phyloP scores from a whole-genome alignment of 257 asterid species.

The Solanum pennellii region DNA sequence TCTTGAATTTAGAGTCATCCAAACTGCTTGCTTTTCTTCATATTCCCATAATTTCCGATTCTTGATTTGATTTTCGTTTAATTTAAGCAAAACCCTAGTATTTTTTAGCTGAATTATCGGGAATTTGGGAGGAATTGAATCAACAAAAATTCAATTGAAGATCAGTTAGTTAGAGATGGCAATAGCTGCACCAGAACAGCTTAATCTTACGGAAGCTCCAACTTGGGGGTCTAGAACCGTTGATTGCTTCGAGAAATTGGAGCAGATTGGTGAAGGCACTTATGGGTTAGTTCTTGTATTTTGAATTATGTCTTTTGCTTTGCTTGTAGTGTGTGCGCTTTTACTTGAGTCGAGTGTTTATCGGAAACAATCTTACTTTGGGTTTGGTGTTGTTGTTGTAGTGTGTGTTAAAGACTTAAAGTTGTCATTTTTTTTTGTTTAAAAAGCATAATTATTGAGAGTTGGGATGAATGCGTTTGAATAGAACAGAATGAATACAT shows the following conservation, averaged over 20 bases:
- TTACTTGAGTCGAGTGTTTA: not conserved
- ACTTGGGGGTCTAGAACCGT: slow-evolving; percentile 94
- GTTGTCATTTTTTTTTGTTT: not conserved
- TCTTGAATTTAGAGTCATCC: not conserved
- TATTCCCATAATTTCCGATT: not conserved
- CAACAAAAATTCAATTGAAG: not conserved
- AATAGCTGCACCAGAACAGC: slow-evolving; percentile 38
- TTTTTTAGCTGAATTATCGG: not conserved
- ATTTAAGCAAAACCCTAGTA: not conserved
- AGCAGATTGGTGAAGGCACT: slow-evolving; percentile 97
- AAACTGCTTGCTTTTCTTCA: not conserved
- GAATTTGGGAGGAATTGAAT: not conserved
- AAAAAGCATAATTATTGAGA: not conserved
- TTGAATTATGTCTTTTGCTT: not conserved
- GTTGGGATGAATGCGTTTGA: not conserved
- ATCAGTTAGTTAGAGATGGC: slow-evolving; percentile 14
- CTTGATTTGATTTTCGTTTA: not conserved
- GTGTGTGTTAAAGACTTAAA: not conserved
- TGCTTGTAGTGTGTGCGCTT: not conserved
- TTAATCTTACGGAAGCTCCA: slow-evolving; percentile 72
- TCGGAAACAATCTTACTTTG: not conserved
- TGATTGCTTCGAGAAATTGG: slow-evolving; percentile 87
- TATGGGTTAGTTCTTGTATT: slow-evolving; percentile 46
- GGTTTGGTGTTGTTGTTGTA: not conserved
- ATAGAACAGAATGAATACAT: not conserved